Evolutionary conservation across 768 basidiomycete genomes (phyloP), one percentile per base, ranked within the genome.

Genomic region (Mycena galopus): DNA sequence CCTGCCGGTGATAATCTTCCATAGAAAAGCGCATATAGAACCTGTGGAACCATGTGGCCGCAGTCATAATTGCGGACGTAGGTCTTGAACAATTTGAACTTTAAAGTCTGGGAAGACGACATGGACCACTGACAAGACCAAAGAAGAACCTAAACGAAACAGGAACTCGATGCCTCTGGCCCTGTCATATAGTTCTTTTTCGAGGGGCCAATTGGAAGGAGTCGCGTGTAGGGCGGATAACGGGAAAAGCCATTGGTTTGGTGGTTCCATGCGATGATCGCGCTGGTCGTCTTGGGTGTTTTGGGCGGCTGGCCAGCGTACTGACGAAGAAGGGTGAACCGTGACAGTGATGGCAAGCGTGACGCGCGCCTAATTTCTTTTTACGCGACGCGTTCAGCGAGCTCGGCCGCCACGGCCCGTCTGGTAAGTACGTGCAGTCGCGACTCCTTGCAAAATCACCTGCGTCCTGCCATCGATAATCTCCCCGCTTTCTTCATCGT

Each of bases 11-110:
- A 77, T 93, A 93, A 77, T 95, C 93, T 76, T 93, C 91, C 89
- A 94, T 89, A 30, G 94, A 90, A 79, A 89, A 92, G 71, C 95
- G 88, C 94, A 96, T 95, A 81, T 94, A 96, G 81, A 96, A 96
- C 16, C 95, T 88, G 81, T 96, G 95, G 75, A 96, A 95, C 93
- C 95, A 96, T 8, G 93, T 94, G 29, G 94, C 94, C 29, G 95
- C 94, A 29, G 95, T 94, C 77, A 93, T 93, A 84, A 95, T 89
- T 17, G 94, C 94, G 19, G 94, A 91, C 25, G 91, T 90, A 30
- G 93, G 93, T 59, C 95, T 96, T 67, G 56, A 42, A 58, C 39
- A 74, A 71, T 64, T 69, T 73, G 71, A 27, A 23, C 65, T 67
- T 42, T 55, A 67, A 66, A 71, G 35, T 63, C 59, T 65, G 47